Evolutionary conservation across 2,329 filamentous ascomycete genomes (phyloP), one percentile per base, ranked within the genome.

Genomic region (Aspergillus neotritici): DNA sequence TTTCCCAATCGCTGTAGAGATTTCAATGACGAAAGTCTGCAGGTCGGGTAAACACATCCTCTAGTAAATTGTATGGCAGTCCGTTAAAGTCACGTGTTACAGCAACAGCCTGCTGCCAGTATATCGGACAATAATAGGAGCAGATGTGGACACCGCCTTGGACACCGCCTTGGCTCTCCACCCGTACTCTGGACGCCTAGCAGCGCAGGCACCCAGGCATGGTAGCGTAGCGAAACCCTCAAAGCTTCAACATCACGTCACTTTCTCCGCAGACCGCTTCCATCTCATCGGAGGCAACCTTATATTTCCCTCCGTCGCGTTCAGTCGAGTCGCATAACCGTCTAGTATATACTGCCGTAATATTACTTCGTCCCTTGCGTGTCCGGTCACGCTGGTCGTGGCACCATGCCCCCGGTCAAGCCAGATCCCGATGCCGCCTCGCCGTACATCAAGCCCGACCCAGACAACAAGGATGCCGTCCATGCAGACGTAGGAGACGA

Each of bases 401-500:
- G 50, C 51, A 48, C 41, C 50, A 63, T 52, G 55, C 53, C 63
- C 40, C 62, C 62, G 40, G 50, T 71, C 56, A 71, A 71, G 49
- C 62, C 57, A 50, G 69, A 71, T 44, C 62, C 66, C 28, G 66
- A 65, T 52, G 54, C 58, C 45, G 52, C 63, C 43, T 47, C 52
- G 15, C 55, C 57, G 25, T 65, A 63, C 49, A 66, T 70, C 55
- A 70, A 70, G 46, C 45, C 59, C 5, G 67, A 70, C 29, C 67
- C 68, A 4, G 68, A 71, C 35, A 62, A 49, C 46, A 66, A 67
- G 50, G 66, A 67, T 35, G 41, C 53, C 4, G 51, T 58, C 16
- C 57, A 65, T 16, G 58, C 51, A 4, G 58, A 61, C 37, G 49
- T 69, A 5, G 65, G 67, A 2, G 84, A 87, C 39, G 83, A 87